A percentile compares a stretch with the other conserved stretches of the same genome.
phyloP scores from a whole-genome alignment of 345 rosid genomes.

The Viola odorata region DNA sequence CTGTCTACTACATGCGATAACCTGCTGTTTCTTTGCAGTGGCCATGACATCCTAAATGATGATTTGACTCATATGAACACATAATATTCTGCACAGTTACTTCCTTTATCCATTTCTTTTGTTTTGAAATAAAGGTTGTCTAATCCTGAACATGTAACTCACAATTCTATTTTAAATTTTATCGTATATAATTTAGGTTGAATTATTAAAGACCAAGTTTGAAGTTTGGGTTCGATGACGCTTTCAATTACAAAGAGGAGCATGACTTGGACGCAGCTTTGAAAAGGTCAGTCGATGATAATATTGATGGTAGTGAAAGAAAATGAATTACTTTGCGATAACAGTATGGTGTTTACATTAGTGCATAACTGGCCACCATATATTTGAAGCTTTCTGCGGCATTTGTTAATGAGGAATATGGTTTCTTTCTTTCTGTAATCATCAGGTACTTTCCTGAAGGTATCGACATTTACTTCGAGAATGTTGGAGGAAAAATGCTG shows the following conservation, averaged over 20 bases:
- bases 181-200: constrained; percentile 14
- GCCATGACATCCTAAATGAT: background rate
- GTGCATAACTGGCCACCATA: too few relatives aligned
- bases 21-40: too few relatives aligned
- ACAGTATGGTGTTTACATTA: too few relatives aligned
- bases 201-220: constrained; percentile 16
- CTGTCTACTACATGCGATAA: background rate
- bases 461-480: constrained; percentile 6
- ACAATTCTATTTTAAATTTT: background rate
- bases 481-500: constrained; percentile 51
- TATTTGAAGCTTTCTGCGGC: too few relatives aligned
- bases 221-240: constrained; percentile 17
- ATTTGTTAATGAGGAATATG: too few relatives aligned
- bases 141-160: background rate
- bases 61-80: background rate
- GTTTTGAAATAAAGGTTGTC: too few relatives aligned
- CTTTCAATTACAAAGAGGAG: constrained; percentile 24
- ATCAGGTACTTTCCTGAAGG: constrained; percentile 53
- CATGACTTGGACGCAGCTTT: constrained; percentile 18
- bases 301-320: background rate
- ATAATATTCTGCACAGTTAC: background rate
- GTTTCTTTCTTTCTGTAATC: background rate
- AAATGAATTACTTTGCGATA: too few relatives aligned
- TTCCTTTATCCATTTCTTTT: background rate
- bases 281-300: constrained; percentile 13